Base-by-base conservation (phyloP, 108 stramenopile genomes). In the Cyclotella choctawhatcheeana region DNA sequence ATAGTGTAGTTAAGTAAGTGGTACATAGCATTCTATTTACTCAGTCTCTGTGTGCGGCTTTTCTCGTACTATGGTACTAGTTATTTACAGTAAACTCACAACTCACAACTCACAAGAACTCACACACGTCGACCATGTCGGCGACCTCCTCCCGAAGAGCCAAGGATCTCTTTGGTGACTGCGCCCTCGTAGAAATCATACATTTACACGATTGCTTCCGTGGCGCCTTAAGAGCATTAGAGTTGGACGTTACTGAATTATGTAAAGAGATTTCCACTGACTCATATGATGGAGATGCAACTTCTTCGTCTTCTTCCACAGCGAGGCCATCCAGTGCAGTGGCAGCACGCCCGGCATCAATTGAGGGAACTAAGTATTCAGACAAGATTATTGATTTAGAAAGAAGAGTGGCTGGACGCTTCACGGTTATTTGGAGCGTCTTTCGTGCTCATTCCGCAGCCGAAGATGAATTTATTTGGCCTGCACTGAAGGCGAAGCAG, bases 391-490 rank as follows among this genome's bases (percentile, higher is more conserved):
- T 33, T 52, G 80, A 86, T 33, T 63, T 94, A 31, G 90, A 92
- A 75, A 70, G 84, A 2, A 72, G 81, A 31, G 88, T 89, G 27
- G 86, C 88, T 20, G 90, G 91, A 44, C 82, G 96, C 44, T 97
- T 97, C 74, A 85, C 93, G 45, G 93, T 96, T 7, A 94, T 97
- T 59, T 96, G 95, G 92, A 85, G 82, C 35, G 97, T 97, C 31
- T 97, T 97, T 72, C 92, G 90, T 26, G 94, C 96, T 17, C 97
- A 97, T 81, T 91, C 89, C n/a, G 86, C 92, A 5, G 97, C 97
- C 14, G 97, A 97, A 69, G 97, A 97, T 77, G 96, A 97, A 68
- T 93, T 95, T 50, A 97, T 97, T 56, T 97, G 97, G 97, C 97
- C 97, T 1, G 93, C 93, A n/a, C 69, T 97, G 58, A 74, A 83